These are phyloP conservation scores for Glarea lozoyensis DNA, from an alignment of 495 filamentous ascomycete genomes.

Conservation along the genomic window DNA sequence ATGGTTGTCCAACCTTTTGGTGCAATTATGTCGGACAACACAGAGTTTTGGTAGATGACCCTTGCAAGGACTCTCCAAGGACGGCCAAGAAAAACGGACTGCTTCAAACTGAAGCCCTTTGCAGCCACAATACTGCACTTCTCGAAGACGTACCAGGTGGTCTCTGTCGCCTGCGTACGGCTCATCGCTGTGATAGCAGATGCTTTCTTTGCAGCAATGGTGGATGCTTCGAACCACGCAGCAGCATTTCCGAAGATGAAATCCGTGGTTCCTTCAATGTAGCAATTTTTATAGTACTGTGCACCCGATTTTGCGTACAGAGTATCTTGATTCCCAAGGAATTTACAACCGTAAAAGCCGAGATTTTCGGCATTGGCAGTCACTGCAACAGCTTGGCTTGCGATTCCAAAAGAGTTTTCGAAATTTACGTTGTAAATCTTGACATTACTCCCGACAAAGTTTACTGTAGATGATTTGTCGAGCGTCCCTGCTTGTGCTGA, in stretches of 20 bases:
- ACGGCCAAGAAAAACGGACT: conserved; percentile 51
- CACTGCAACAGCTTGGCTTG: conserved; percentile 36
- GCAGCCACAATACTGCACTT: conserved; percentile 27
- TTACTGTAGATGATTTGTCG: conserved; percentile 30
- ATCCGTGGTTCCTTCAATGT: conserved; percentile 39
- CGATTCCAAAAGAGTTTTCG: conserved; percentile 25
- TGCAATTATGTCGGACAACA: conserved; percentile 45
- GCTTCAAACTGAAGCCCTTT: conserved; percentile 26
- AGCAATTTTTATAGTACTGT: conserved; percentile 34
- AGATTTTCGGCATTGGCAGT: conserved; percentile 27
- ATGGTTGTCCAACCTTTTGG: conserved; percentile 43
- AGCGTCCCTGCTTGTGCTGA: conserved; percentile 20
- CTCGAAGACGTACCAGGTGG: conserved; percentile 54
- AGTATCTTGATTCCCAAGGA: conserved; percentile 42
- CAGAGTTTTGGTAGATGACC: conserved; percentile 52
- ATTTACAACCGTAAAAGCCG: conserved; percentile 31
- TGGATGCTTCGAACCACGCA: conserved; percentile 55
- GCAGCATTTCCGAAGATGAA: conserved; percentile 50
- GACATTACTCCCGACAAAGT: conserved; percentile 36
- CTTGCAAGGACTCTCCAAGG: conserved; percentile 53
- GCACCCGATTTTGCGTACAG: conserved; percentile 35
- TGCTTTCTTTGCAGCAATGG: conserved; percentile 39
- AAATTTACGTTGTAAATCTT: conserved; percentile 33
- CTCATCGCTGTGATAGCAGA: conserved; percentile 54
- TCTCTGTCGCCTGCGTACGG: conserved; percentile 34